These are phyloP conservation scores for Crotalaria pallida DNA, from an alignment of 306 rosid genomes.

Conservation along the genomic window DNA sequence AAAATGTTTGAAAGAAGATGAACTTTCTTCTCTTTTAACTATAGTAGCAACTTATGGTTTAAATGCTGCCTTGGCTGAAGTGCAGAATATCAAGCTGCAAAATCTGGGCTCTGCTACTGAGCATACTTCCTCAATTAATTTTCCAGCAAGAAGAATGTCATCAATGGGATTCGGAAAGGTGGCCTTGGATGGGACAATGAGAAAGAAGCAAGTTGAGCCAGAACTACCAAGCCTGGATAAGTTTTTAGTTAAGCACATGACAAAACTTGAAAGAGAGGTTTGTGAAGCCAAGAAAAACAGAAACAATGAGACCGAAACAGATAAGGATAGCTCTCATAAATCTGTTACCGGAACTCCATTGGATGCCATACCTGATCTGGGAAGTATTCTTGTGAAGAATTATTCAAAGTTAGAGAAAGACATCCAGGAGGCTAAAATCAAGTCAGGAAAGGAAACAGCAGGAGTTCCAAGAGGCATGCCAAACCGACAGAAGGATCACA, in stretches of 20 bases:
- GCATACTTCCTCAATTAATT: constrained; percentile 27
- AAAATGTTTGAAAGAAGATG: constrained; percentile 76
- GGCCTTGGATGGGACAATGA: constrained; percentile 32
- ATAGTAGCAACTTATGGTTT: constrained; percentile 91
- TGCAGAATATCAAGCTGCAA: constrained; percentile 48
- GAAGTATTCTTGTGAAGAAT: constrained; percentile 45
- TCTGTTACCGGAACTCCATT: constrained; percentile 24
- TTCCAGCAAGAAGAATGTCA: constrained; percentile 44
- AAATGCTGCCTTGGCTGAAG: constrained; percentile 80
- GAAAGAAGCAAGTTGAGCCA: constrained; percentile 48
- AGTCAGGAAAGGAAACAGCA: constrained; percentile 22
- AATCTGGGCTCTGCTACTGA: constrained; percentile 36
- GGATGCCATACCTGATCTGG: constrained; percentile 43
- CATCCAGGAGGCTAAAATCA: constrained; percentile 36
- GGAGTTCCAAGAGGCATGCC: constrained; percentile 19
- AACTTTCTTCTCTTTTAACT: constrained; percentile 87
- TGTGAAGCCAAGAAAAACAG: constrained; percentile 65
- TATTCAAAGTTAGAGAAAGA: constrained; percentile 44
- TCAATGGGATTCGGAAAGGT: constrained; percentile 35
- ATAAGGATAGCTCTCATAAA: constrained; percentile 21
- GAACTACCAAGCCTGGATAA: constrained; percentile 89
- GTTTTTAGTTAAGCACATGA: constrained; percentile 72
- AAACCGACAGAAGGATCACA: constrained; percentile 31
- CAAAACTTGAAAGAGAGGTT: constrained; percentile 83
- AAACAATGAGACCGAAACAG: constrained; percentile 37